A percentile compares a stretch with the other conserved stretches of the same genome.
These are phyloP conservation scores for Adansonia digitata DNA, from an alignment of 345 rosid species.

Conservation along the genomic window DNA sequence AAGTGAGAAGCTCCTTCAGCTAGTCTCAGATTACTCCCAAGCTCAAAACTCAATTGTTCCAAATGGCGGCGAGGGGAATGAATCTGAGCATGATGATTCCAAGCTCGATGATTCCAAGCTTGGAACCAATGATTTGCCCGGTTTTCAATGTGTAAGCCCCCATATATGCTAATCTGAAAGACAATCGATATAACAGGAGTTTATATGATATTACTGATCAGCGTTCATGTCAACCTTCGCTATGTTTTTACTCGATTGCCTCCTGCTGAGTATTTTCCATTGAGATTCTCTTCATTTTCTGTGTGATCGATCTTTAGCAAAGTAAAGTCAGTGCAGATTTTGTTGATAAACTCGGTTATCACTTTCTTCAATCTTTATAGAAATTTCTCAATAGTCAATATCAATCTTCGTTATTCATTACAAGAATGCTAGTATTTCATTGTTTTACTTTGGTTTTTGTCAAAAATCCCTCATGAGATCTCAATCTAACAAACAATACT, in stretches of 20 bases:
- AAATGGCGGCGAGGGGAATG: constrained; percentile 15
- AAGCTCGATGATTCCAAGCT: no score
- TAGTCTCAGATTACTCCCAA: constrained; percentile 49
- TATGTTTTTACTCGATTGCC: not conserved
- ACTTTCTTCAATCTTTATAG: not conserved
- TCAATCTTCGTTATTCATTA: not conserved
- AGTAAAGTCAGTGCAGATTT: not conserved
- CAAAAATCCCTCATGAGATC: no score
- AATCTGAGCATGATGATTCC: constrained; percentile 18
- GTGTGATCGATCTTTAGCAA: not conserved
- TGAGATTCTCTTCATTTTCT: not conserved
- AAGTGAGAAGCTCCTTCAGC: constrained; percentile 83
- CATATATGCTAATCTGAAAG: not conserved
- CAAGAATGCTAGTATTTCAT: not conserved
- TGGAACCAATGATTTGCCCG: constrained; percentile 17
- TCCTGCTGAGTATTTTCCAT: not conserved
- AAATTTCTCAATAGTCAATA: not conserved
- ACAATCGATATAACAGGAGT: not conserved
- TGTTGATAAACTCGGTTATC: not conserved
- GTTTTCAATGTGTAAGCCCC: constrained; percentile 40
- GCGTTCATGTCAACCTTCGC: not conserved
- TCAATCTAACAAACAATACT: not conserved
- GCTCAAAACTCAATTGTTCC: constrained; percentile 17
- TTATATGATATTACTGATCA: not conserved
- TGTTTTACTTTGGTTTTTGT: not conserved